A percentile compares a stretch with the other conserved stretches of the same genome.
phyloP scores from a whole-genome alignment of 441 rosid species.

The Populus hybrid region DNA sequence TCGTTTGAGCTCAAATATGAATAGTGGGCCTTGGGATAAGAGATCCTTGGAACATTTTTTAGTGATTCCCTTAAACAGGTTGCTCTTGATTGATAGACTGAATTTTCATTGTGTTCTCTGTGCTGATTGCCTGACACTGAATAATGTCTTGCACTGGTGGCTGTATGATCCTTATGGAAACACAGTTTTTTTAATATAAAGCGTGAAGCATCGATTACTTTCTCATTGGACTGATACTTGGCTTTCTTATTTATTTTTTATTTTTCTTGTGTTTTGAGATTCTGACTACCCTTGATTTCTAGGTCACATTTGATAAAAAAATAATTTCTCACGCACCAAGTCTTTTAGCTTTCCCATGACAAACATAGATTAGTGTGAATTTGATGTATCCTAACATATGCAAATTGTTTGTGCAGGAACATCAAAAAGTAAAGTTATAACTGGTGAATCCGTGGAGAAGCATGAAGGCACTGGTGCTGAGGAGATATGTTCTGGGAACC shows the following conservation, averaged over 20 bases:
- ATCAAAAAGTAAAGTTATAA: constrained; percentile 37
- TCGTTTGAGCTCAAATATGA: too few relatives aligned
- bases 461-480: constrained; percentile 35
- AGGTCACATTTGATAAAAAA: neutral
- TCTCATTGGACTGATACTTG: neutral
- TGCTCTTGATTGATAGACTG: too few relatives aligned
- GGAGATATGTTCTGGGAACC: constrained; percentile 40
- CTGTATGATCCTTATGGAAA: too few relatives aligned
- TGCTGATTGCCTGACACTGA: too few relatives aligned
- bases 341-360: constrained; percentile 1
- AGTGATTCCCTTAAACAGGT: too few relatives aligned
- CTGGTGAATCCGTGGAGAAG: constrained; percentile 32
- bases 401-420: constrained; percentile 45
- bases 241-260: neutral
- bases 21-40: too few relatives aligned
- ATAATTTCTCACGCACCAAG: neutral
- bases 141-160: too few relatives aligned
- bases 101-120: too few relatives aligned
- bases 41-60: too few relatives aligned
- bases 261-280: neutral
- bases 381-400: neutral
- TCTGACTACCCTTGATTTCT: neutral
- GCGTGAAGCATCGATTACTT: neutral
- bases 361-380: neutral
- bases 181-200: neutral